A percentile compares a stretch with the other conserved stretches of the same genome.
Conservation (phyloP, 2,329 filamentous ascomycete species). For the Pseudogymnoascus sp. region DNA sequence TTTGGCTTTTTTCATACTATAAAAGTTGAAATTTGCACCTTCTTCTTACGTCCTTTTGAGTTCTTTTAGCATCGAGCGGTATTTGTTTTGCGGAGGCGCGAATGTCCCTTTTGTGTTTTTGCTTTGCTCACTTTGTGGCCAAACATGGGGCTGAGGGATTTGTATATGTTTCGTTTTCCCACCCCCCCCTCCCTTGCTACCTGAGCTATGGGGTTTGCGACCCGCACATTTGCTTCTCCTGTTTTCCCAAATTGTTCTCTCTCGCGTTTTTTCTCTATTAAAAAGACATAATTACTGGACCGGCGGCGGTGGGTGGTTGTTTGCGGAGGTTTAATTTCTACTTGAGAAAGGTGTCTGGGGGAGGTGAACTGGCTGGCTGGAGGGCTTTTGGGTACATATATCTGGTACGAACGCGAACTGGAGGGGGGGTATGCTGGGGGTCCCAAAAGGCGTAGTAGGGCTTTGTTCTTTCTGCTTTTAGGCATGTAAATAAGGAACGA, state of each 20-base stretch:
- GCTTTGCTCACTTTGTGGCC: background rate
- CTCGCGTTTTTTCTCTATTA: background rate
- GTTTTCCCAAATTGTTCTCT: background rate
- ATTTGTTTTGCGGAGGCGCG: background rate
- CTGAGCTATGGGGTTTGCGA: background rate
- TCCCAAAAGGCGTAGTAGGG: background rate
- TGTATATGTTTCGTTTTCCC: background rate
- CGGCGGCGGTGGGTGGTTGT: background rate
- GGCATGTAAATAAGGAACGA: slow-evolving; percentile 4
- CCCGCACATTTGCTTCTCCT: background rate
- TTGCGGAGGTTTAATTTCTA: background rate
- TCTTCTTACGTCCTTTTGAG: background rate
- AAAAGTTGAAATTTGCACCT: background rate
- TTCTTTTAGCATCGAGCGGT: background rate
- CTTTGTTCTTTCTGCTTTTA: background rate
- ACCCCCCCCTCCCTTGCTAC: background rate
- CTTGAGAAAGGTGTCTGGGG: background rate
- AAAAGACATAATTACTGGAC: background rate
- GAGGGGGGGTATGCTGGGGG: background rate
- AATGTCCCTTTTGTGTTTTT: background rate
- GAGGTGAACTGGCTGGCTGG: too few relatives aligned
- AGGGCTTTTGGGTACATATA: background rate
- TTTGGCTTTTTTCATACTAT: background rate
- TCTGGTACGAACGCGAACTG: background rate
- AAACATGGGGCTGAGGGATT: background rate